Conservation (phyloP, 371 early-diverging fungal genomes). For the Fennellomyces sp. region DNA sequence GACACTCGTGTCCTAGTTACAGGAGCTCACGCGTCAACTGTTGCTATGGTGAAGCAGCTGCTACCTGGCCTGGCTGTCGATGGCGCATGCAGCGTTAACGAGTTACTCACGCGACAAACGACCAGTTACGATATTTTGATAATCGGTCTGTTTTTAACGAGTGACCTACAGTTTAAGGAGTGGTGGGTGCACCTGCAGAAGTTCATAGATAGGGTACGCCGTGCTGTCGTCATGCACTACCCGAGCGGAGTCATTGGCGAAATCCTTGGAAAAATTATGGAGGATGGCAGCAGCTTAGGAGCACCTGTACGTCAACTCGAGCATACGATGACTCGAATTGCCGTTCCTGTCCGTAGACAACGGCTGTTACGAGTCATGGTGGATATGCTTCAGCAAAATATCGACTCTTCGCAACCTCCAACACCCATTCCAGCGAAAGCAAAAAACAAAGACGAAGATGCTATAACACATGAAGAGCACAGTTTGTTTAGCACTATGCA, state of each 20-base stretch:
- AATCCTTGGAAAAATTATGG: not conserved
- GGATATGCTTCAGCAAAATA: constrained; percentile 5
- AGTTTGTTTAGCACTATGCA: constrained; percentile 31
- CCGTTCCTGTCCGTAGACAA: constrained; percentile 54
- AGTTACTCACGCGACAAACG: constrained; percentile 8
- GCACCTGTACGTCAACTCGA: constrained; percentile 12
- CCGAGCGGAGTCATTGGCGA: constrained; percentile 30
- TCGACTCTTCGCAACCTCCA: not conserved
- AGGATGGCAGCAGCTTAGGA: constrained; percentile 13
- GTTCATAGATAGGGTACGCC: constrained; percentile 12
- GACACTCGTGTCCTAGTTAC: constrained; percentile 36
- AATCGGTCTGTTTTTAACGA: constrained; percentile 30
- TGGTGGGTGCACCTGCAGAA: not conserved
- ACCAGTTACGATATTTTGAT: constrained; percentile 34
- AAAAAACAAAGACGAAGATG: constrained; percentile 18
- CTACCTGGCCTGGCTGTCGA: constrained; percentile 30
- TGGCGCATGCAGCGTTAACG: constrained; percentile 22
- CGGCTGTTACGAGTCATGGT: constrained; percentile 44
- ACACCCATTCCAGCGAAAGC: not conserved
- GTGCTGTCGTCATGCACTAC: constrained; percentile 41
- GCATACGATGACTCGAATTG: constrained; percentile 43
- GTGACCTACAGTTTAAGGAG: constrained; percentile 10
- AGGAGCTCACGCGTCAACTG: constrained; percentile 27
- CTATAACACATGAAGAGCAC: constrained; percentile 32
- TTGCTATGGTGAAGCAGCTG: constrained; percentile 34